A percentile compares a stretch with the other conserved stretches of the same genome.
phyloP scores from a whole-genome alignment of 208 protist genomes.

The Zelonia costaricensis region DNA sequence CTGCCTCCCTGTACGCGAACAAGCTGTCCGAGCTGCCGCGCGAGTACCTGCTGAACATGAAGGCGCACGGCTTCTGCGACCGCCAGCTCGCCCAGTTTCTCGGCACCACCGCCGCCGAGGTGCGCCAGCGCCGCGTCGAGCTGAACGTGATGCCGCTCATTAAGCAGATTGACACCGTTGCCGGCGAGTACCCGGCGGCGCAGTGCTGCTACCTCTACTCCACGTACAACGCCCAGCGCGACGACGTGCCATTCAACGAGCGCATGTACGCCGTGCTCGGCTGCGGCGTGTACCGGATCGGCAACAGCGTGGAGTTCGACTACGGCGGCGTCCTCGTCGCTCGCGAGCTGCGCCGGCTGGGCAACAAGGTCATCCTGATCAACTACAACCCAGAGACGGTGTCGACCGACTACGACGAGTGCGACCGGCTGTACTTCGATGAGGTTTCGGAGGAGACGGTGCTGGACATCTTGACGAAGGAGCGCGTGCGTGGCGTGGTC shows the following conservation, averaged over 20 bases:
- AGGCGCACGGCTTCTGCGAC: slow-evolving; percentile 96
- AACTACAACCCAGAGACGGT: slow-evolving; percentile 99
- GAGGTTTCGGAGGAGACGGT: slow-evolving; percentile 97
- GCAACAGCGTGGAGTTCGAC: slow-evolving; percentile 97
- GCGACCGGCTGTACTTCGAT: slow-evolving; percentile 99
- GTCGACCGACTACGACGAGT: slow-evolving; percentile 98
- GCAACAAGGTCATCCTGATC: slow-evolving; percentile 96
- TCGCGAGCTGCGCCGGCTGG: slow-evolving; percentile 92
- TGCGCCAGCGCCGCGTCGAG: slow-evolving; percentile 62
- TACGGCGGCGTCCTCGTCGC: slow-evolving; percentile 97
- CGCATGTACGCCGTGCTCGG: slow-evolving; percentile 94
- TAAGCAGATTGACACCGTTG: slow-evolving; percentile 98
- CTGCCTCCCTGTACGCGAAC: slow-evolving; percentile 35
- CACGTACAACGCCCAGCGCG: slow-evolving; percentile 93
- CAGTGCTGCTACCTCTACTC: slow-evolving; percentile 96
- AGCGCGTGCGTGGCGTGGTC: slow-evolving; percentile 92
- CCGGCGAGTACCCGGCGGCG: slow-evolving; percentile 97
- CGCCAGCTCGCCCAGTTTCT: slow-evolving; percentile 87
- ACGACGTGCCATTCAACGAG: slow-evolving; percentile 86
- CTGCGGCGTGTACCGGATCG: slow-evolving; percentile 98
- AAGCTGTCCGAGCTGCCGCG: slow-evolving; percentile 44
- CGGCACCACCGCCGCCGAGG: slow-evolving; percentile 42
- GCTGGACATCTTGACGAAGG: slow-evolving; percentile 96
- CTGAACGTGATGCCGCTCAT: slow-evolving; percentile 90
- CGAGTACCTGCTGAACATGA: slow-evolving; percentile 72